Evolutionary conservation across 2,329 filamentous ascomycete genomes (phyloP), one percentile per base, ranked within the genome.

Genomic region (Alternaria brassicae): DNA sequence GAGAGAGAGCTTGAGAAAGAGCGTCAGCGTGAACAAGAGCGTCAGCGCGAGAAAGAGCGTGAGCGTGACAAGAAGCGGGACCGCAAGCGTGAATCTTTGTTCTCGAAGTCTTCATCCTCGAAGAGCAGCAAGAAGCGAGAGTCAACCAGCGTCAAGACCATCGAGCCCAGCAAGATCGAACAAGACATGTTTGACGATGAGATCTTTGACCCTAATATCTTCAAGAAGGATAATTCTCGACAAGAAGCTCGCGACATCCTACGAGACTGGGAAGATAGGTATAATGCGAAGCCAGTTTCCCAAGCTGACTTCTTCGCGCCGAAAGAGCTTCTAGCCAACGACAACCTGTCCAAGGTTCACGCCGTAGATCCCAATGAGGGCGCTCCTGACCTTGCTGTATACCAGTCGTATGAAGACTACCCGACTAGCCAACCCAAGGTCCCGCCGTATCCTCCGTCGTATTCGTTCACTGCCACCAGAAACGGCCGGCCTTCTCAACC

Each of bases 291-390:
- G 36, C 71, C 75, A 9, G 71, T 76, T 9, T 77, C 76, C 7
- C 79, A 81, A 65, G 81, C 80, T 2, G 80, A 81, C 3, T 83
- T 83, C 72, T 84, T 82, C 54, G 77, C 79, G 10, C 81, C 81
- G 1, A 74, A 75, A 42, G 80, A 82, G 47, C 76, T 83, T 7
- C 63, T 74, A 15, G 72, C 81, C 37, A 68, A 78, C 27, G 69
- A 77, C 27, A 74, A 74, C 36, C 75, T 71, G 30, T 71, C 80
- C 37, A 77, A 77, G 48, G 65, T 66, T 25, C 65, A 58, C 2
- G 74, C 69, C 25, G 71, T 78, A 30, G 76, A 79, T 58, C 78
- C 81, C 3, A 78, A 81, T 58, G 81, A 76, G 45, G 81, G 82
- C 39, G 79, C 77, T 32, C 76, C 77, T 40, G 77, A 82, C 32